Evolutionary conservation across 2,329 filamentous ascomycete genomes (phyloP).

Genomic region (Boeremia exigua): DNA sequence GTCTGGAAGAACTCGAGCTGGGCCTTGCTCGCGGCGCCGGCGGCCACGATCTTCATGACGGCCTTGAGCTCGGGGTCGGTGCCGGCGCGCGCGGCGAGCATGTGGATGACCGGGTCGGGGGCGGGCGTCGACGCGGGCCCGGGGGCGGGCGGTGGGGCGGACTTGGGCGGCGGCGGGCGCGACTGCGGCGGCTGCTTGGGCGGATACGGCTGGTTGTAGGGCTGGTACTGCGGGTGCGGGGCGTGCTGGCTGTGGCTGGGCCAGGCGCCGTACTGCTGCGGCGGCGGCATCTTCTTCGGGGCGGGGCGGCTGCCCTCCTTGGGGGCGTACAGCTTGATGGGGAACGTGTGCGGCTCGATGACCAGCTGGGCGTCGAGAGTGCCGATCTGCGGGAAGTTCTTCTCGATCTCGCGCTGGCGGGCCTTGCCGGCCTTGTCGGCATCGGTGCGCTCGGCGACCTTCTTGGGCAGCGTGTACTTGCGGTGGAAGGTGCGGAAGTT

Average conservation of each 20-base stretch:
- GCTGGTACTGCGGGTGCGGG: slow-evolving; percentile 31
- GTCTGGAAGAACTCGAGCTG: slow-evolving; percentile 78
- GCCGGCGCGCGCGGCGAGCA: slow-evolving; percentile 76
- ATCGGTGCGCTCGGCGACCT: slow-evolving; percentile 64
- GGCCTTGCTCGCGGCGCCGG: slow-evolving; percentile 72
- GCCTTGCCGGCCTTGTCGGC: slow-evolving; percentile 65
- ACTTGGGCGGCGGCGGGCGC: slow-evolving; percentile 41
- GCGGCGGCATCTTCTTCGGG: slow-evolving; percentile 38
- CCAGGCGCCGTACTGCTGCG: slow-evolving; percentile 41
- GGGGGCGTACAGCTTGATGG: slow-evolving; percentile 58
- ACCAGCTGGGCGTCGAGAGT: slow-evolving; percentile 66
- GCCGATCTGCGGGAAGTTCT: slow-evolving; percentile 47
- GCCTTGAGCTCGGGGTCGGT: slow-evolving; percentile 75
- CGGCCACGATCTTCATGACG: slow-evolving; percentile 83
- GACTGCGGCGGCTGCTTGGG: slow-evolving; percentile 26
- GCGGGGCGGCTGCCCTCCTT: slow-evolving; percentile 32
- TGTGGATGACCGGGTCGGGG: slow-evolving; percentile 80
- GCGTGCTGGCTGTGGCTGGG: slow-evolving; percentile 41
- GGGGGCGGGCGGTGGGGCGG: slow-evolving; percentile 26
- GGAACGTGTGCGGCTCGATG: slow-evolving; percentile 80
- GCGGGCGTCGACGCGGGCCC: slow-evolving; percentile 44
- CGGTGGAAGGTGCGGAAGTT: slow-evolving; percentile 49
- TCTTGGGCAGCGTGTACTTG: slow-evolving; percentile 46
- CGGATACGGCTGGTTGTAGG: slow-evolving; percentile 13
- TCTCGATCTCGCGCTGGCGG: slow-evolving; percentile 62